Evolutionary conservation across 2,329 filamentous ascomycete genomes (phyloP), one percentile per base, ranked within the genome.

Genomic region (Setomelanomma holmii): DNA sequence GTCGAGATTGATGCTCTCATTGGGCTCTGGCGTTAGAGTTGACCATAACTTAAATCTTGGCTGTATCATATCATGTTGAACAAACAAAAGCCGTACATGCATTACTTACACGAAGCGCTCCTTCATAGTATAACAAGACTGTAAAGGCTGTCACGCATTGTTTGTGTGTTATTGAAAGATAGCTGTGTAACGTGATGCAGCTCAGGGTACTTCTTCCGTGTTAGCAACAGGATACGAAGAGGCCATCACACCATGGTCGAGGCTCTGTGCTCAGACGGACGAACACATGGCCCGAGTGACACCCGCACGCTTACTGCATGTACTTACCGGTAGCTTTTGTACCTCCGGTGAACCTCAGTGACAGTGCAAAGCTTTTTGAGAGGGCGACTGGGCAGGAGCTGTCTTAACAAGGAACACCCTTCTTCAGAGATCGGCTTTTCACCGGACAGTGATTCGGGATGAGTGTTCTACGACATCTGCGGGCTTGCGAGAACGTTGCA

Each of bases 331-430:
- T 33, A 45, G 24, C 33, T 33, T n/a, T 41, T 38, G 23, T 34
- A 19, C 5, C 6, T 51, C 56, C 56, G 56, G 56, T 60, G 45
- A 57, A 41, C 27, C 3, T 24, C 23, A 30, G 19, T 23, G 34
- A 19, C 24, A 22, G 21, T 17, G 23, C 35, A 19, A 44, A 24
- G 23, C 16, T 12, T 24, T 11, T 45, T 19, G 38, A 21, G 23
- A 21, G 27, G 36, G 42, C 30, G 7, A 45, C 5, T 27, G 4
- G 7, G 30, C 22, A 30, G 10, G 16, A 7, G 11, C 21, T 42
- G 10, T 6, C 10, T 36, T 6, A n/a, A 36, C 34, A 36, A 7
- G 34, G 34, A 36, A 36, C 14, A 36, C 4, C 34, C 34, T 36
- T 24, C 16, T 21, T 46, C 39, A 34, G 14, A n/a, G 12, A 19